phyloP scores from a whole-genome alignment of 192 early-diverging fungal genomes.

The Mortierella hygrophila region DNA sequence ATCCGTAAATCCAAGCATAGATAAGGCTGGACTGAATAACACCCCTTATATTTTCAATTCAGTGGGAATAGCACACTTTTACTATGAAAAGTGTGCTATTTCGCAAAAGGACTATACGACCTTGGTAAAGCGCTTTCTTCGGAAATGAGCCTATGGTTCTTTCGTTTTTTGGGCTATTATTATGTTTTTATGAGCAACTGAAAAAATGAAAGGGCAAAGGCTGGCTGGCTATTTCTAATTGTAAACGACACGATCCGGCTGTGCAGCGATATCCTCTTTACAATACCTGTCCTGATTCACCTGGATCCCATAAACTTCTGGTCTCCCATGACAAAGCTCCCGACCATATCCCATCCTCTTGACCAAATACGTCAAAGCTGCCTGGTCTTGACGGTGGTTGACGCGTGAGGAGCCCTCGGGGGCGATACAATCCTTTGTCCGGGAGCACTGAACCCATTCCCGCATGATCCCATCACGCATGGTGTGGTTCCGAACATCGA shows the following conservation, averaged over 20 bases:
- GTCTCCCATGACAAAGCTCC: conserved; percentile 36
- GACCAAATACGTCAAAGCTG: conserved; percentile 61
- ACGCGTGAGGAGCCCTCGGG: conserved; percentile 58
- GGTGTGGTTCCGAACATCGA: conserved; percentile 55
- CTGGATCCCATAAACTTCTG: conserved; percentile 28
- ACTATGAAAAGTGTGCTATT: too few relatives aligned
- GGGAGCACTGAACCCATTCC: conserved; percentile 60
- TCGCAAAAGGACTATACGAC: too few relatives aligned
- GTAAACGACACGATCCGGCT: conserved; percentile 12
- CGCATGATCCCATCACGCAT: conserved; percentile 51
- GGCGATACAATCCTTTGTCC: conserved; percentile 64
- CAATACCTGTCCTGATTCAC: conserved; percentile 48
- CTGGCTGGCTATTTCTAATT: not conserved
- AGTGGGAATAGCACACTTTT: too few relatives aligned
- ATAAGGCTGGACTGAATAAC: too few relatives aligned
- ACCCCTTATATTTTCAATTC: too few relatives aligned
- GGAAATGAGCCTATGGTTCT: too few relatives aligned
- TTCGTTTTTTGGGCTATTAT: too few relatives aligned
- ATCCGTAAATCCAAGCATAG: too few relatives aligned
- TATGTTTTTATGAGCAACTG: not conserved
- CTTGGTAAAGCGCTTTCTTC: too few relatives aligned
- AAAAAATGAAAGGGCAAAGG: too few relatives aligned
- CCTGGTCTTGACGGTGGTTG: conserved; percentile 65
- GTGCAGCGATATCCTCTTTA: conserved; percentile 19
- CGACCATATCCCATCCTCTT: conserved; percentile 45